Conservation (phyloP, 2,329 filamentous ascomycete species). For the Periconia sp. region DNA sequence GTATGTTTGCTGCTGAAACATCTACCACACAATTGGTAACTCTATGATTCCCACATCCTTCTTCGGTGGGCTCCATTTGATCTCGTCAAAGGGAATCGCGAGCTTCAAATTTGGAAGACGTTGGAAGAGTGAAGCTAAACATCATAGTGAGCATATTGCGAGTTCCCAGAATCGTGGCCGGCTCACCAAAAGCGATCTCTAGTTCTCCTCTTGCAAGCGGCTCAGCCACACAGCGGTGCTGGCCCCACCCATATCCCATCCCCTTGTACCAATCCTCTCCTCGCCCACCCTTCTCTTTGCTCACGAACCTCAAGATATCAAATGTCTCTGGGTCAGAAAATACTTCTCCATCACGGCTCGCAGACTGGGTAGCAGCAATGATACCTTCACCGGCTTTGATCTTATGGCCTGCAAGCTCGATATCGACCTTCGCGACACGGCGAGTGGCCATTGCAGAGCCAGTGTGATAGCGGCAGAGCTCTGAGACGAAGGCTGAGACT, state of each 20-base stretch:
- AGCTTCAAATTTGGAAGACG: slow-evolving; percentile 50
- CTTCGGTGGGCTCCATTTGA: slow-evolving; percentile 47
- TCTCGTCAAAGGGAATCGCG: slow-evolving; percentile 47
- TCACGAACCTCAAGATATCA: slow-evolving; percentile 42
- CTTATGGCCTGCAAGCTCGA: slow-evolving; percentile 51
- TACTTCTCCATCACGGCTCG: slow-evolving; percentile 54
- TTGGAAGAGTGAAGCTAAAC: slow-evolving; percentile 48
- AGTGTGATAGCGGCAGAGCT: slow-evolving; percentile 58
- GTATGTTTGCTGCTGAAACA: too few species aligned
- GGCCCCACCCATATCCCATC: slow-evolving; percentile 56
- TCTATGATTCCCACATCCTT: slow-evolving; percentile 52
- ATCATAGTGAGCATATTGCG: too few species aligned
- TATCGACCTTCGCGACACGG: slow-evolving; percentile 56
- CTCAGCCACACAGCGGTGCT: slow-evolving; percentile 56
- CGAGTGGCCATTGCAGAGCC: slow-evolving; percentile 56
- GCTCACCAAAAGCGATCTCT: slow-evolving; percentile 52
- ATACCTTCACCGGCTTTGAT: slow-evolving; percentile 55
- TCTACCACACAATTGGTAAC: slow-evolving; percentile 47
- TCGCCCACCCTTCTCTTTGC: slow-evolving; percentile 18
- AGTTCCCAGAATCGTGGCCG: too few species aligned
- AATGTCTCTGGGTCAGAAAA: slow-evolving; percentile 41
- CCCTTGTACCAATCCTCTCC: slow-evolving; percentile 34
- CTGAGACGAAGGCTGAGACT: slow-evolving; percentile 52
- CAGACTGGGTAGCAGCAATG: slow-evolving; percentile 56
- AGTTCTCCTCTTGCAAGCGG: slow-evolving; percentile 52